Evolutionary conservation across 495 filamentous ascomycete genomes (phyloP).

Genomic region (Xylaria castorea): DNA sequence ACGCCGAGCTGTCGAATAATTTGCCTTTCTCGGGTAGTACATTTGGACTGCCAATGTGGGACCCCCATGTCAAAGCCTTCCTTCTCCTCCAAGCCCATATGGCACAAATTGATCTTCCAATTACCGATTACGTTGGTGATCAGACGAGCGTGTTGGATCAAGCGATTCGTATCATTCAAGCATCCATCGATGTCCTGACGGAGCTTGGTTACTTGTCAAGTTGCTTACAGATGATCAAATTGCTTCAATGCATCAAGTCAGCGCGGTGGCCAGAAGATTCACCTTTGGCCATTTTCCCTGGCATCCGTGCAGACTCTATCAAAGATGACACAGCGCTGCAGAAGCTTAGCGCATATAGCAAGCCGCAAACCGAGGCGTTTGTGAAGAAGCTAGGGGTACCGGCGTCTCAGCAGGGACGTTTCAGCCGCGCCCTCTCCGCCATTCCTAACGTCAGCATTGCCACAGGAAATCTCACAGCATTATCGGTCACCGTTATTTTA

Average conservation of each 20-base stretch:
- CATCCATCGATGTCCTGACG: constrained; percentile 91
- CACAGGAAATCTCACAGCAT: constrained; percentile 64
- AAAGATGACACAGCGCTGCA: constrained; percentile 43
- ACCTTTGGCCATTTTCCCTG: constrained; percentile 80
- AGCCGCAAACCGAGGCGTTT: constrained; percentile 53
- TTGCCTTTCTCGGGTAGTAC: constrained; percentile 63
- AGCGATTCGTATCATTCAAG: constrained; percentile 91
- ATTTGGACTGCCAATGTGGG: constrained; percentile 87
- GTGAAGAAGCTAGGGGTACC: constrained; percentile 49
- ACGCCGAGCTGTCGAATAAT: constrained; percentile 84
- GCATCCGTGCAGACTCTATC: constrained; percentile 59
- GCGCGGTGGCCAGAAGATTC: constrained; percentile 89
- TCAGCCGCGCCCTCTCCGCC: constrained; percentile 64
- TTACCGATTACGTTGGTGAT: constrained; percentile 97
- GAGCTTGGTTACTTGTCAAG: constrained; percentile 82
- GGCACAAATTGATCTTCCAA: constrained; percentile 88
- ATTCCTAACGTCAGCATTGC: constrained; percentile 75
- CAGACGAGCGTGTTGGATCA: constrained; percentile 86
- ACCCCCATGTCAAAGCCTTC: constrained; percentile 97
- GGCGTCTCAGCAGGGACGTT: constrained; percentile 41
- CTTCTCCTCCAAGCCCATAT: constrained; percentile 93
- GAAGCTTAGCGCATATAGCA: constrained; percentile 42
- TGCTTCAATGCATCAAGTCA: constrained; percentile 90
- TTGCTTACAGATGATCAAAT: constrained; percentile 76
- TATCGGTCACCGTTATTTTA: constrained; percentile 67